phyloP scores from a whole-genome alignment of 768 basidiomycete species.

The Pleurotus pulmonarius region DNA sequence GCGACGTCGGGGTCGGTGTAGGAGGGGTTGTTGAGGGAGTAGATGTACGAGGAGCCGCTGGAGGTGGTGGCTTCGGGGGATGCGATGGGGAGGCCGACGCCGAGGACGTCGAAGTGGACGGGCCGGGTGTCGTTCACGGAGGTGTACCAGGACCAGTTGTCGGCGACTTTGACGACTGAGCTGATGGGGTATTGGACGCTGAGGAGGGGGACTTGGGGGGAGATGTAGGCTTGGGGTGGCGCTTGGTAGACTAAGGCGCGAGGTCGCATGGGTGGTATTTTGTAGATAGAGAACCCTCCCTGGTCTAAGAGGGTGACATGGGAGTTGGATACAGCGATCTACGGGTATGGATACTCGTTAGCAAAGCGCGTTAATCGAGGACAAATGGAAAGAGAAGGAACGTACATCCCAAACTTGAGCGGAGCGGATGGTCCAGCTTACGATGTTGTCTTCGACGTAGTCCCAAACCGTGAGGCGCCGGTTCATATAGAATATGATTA shows the following conservation, averaged over 20 bases:
- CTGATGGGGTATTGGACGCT: constrained; percentile 2
- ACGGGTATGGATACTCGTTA: neutral
- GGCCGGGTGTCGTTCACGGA: constrained; percentile 1
- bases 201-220: neutral
- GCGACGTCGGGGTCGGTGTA: neutral
- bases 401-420: constrained; percentile 7
- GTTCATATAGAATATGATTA: constrained; percentile 7
- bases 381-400: neutral
- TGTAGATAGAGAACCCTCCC: constrained; percentile 8
- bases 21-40: constrained; percentile 4
- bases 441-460: constrained; percentile 1
- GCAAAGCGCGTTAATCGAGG: neutral
- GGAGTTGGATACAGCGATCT: constrained; percentile 9
- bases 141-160: constrained; percentile 7
- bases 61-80: neutral
- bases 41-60: neutral
- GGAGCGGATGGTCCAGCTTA: constrained; percentile 12
- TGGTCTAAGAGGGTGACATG: constrained; percentile 7
- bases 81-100: neutral
- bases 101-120: constrained; percentile 2
- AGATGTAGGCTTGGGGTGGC: neutral
- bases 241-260: neutral
- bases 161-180: constrained; percentile 3
- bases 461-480: constrained; percentile 7
- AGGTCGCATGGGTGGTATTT: constrained; percentile 9